These are phyloP conservation scores for Scheffersomyces stipitis DNA, from an alignment of 805 yeast species.

Conservation along the genomic window DNA sequence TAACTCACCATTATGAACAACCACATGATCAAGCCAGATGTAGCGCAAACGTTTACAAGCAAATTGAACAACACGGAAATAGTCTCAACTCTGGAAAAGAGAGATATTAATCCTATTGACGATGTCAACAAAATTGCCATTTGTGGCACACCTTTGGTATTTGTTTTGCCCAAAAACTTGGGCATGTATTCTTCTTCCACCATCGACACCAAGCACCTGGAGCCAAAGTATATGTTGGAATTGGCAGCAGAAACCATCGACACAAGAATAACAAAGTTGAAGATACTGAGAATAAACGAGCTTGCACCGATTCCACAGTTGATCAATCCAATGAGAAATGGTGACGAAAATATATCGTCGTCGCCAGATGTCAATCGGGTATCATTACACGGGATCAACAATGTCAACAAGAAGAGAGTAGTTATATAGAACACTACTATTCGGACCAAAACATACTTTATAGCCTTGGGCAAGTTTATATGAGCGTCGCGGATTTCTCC, in stretches of 20 bases:
- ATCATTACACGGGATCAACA: conserved; percentile 12
- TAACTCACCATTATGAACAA: conserved; percentile 17
- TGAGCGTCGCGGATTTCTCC: conserved; percentile 14
- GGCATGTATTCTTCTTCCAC: conserved; percentile 10
- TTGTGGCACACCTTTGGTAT: conserved; percentile 15
- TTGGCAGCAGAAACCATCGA: conserved; percentile 27
- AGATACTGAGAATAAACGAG: conserved; percentile 12
- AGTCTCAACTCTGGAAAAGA: conserved; percentile 16
- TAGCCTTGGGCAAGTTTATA: conserved; percentile 9
- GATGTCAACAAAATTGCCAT: conserved; percentile 18
- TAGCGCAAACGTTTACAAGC: conserved; percentile 21
- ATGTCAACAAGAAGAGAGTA: conserved; percentile 14
- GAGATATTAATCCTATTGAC: conserved; percentile 18
- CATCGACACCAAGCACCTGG: conserved; percentile 20
- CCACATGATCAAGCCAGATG: conserved; percentile 31
- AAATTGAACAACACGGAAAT: conserved; percentile 15
- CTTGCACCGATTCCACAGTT: conserved; percentile 12
- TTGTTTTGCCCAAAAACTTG: conserved; percentile 3
- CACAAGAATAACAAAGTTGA: conserved; percentile 19
- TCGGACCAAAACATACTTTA: conserved; percentile 12
- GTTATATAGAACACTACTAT: conserved; percentile 15
- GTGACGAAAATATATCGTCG: conserved; percentile 18
- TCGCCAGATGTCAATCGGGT: conserved; percentile 7
- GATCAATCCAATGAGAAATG: conserved; percentile 22
- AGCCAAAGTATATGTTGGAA: conserved; percentile 28